Conservation (phyloP, 352 stramenopile species). For the Globisporangium acanthophoron region DNA sequence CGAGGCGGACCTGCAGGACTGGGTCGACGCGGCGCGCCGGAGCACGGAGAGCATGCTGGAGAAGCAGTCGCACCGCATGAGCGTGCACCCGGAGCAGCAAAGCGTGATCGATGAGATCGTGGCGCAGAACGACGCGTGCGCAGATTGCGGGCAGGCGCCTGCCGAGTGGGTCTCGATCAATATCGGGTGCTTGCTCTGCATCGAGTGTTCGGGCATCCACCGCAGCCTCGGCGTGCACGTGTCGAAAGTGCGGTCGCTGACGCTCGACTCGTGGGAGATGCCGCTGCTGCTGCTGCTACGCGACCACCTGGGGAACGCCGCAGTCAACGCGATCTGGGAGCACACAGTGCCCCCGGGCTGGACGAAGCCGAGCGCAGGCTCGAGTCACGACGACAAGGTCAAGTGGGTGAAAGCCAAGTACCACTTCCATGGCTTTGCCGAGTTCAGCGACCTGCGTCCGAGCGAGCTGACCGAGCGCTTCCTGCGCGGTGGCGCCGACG, state of each 20-base stretch:
- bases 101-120: conserved; percentile 58
- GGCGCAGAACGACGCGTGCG: conserved; percentile 49
- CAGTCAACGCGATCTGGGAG: conserved; percentile 71
- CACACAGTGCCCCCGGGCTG: conserved; percentile 42
- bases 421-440: conserved; percentile 63
- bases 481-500: conserved; percentile 29
- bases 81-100: conserved; percentile 79
- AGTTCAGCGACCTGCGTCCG: conserved; percentile 20
- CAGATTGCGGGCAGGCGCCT: conserved; percentile 68
- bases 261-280: conserved; percentile 89
- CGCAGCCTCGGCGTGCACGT: conserved; percentile 95
- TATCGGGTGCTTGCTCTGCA: conserved; percentile 94
- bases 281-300: conserved; percentile 52
- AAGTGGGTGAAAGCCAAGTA: conserved; percentile 87
- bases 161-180: conserved; percentile 97
- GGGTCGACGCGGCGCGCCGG: conserved; percentile 73
- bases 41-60: conserved; percentile 82
- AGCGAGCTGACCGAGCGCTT: conserved; percentile 40
- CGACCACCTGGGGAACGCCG: conserved; percentile 64
- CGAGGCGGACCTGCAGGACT: conserved; percentile 67
- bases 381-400: conserved; percentile 64
- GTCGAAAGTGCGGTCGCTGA: conserved; percentile 93
- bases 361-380: conserved; percentile 37
- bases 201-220: conserved; percentile 97
- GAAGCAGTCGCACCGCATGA: conserved; percentile 75